These are phyloP conservation scores for Stenogyne calaminthoides DNA, from an alignment of 305 asterid species.

Conservation along the genomic window DNA sequence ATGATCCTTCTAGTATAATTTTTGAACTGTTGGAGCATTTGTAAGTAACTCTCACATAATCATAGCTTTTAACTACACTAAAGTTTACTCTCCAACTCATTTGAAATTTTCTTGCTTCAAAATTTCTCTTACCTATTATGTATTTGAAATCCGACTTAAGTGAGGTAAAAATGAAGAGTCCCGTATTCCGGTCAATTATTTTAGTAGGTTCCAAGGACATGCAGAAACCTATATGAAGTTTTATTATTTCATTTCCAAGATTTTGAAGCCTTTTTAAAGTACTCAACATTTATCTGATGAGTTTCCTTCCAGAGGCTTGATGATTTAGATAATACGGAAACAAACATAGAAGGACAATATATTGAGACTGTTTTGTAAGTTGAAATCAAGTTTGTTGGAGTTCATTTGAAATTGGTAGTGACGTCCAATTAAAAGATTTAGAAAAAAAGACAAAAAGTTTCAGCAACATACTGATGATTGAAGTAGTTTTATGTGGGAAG, in stretches of 20 bases:
- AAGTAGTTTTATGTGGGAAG: conserved; percentile 56
- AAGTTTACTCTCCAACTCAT: neutral
- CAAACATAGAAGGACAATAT: neutral
- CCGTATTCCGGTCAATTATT: neutral
- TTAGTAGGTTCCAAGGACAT: neutral
- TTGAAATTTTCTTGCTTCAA: no score
- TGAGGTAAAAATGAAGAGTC: neutral
- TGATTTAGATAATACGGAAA: conserved; percentile 5
- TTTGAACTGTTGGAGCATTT: neutral
- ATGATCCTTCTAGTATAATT: neutral
- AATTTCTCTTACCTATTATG: neutral
- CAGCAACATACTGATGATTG: conserved; percentile 34
- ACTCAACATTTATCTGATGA: neutral
- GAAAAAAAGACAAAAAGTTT: conserved; percentile 10
- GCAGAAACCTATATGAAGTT: no score
- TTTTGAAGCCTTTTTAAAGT: neutral
- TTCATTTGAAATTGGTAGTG: neutral
- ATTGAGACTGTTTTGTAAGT: neutral
- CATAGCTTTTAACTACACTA: neutral
- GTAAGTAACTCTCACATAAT: neutral
- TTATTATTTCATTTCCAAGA: neutral
- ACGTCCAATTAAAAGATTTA: neutral
- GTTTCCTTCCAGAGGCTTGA: neutral
- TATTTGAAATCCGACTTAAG: neutral
- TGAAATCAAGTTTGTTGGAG: neutral